Evolutionary conservation across 257 asterid genomes (phyloP), one percentile per base, ranked within the genome.

Genomic region (Prunella vulgaris): DNA sequence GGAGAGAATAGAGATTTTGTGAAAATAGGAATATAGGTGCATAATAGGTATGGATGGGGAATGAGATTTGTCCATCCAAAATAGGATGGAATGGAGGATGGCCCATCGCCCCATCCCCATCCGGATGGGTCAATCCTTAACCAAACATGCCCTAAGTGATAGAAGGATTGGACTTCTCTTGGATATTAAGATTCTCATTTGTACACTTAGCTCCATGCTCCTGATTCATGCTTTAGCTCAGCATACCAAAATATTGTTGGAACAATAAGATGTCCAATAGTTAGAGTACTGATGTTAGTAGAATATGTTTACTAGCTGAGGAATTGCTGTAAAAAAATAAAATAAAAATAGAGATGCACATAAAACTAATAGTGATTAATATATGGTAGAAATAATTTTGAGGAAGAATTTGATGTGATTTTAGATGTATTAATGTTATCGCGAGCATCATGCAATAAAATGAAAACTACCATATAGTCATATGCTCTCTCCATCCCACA

Each of bases 191-290:
- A 64, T 72, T 66, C 56, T 57, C 48, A 44, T 33, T 54, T 30
- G 25, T 42, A 51, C 17, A 46, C 49, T 28, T 66, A n/a, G 64
- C 14, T 37, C 33, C 65, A 67, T 69, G 32, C 14, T 42, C 51
- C 63, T 59, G 58, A 35, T 66, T 60, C 37, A 28, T 74, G 53
- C 53, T 48, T 66, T 66, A 48, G 57, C 66, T 73, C 27, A 5
- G 15, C 37, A 10, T 40, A 27, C 64, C 66, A 17, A 32, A 52
- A 40, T 21, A 61, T 22, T 60, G 33, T 18, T 35, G 46, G 32
- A 17, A 15, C 38, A 7, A 51, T 27, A 24, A 51, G 48, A 38
- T 71, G 40, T 37, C 38, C 51, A 72, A 37, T 22, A 37, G n/a
- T 18, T 58, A 63, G 10, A 27, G 24, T 5, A 25, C 40, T 52